Evolutionary conservation across 2,329 filamentous ascomycete species (phyloP), one percentile per base, ranked within the genome.

Genomic region (Neonectria hederae): DNA sequence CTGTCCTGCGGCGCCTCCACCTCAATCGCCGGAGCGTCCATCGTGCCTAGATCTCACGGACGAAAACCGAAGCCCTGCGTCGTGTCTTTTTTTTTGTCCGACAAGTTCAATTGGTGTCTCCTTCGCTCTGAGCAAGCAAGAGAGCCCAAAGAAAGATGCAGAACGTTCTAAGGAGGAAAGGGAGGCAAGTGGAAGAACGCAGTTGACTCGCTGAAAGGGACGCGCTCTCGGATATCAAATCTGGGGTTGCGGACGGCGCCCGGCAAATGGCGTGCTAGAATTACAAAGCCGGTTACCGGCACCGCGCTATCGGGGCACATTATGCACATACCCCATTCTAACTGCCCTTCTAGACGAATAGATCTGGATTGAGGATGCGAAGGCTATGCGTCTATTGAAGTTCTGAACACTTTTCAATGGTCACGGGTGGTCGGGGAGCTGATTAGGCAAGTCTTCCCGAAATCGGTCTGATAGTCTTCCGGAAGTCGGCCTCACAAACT

Each of bases 21-120:
- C 61, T 82, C 81, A 61, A 76, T 73, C 26, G 70, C 74, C 22
- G 65, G 56, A 75, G 73, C 67, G 79, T 78, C 64, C 77, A 73
- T 72, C 56, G 69, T 53, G 63, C 45, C 59, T 43, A 45, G 54
- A 24, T 53, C 49, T 54, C 59, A 46, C 54, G 28, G 54, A 32
- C 30, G 30, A 32, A 32, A 26, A n/a, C 24, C 35, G 35, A 38
- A 38, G 10, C 14, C 13, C 38, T 5, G 46, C 26, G 26, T 49
- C 24, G 17, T 5, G 11, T 24, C 43, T 11, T 14, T 14, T 22
- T 17, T 46, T 30, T 19, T 30, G 17, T 19, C 24, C 8, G 19
- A 32, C 46, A 28, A 46, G 46, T 19, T 53, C 54, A 54, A 59
- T 63, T 59, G 22, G 22, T 21, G 9, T 19, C n/a, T 10, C 26